Evolutionary conservation across 1,284 basidiomycete species (phyloP), one percentile per base, ranked within the genome.

Genomic region (Cryptococcus hybrid): DNA sequence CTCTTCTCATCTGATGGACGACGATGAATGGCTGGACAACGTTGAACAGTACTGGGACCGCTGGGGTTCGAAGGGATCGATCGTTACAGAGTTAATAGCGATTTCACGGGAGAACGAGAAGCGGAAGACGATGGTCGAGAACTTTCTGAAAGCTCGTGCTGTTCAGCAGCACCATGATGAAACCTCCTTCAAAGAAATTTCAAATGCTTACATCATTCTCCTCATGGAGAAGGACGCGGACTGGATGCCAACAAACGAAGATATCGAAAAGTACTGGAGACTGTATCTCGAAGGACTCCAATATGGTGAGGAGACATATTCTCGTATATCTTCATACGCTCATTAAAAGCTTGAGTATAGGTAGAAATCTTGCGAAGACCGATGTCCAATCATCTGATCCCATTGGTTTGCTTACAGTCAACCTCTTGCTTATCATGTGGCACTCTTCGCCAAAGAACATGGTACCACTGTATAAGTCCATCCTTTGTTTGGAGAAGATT

Each of bases 301-400:
- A 51, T 71, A 73, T 56, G 71, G 70, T 69, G 11, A 55, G 68
- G 7, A 7, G 7, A 11, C 43, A 13, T 13, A 9, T 47, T 58
- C n/a, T 13, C 45, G n/a, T 7, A 40, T 40, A 30, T 49, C 2
- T 12, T 1, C 8, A 8, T 12, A 38, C 34, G 1, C 36, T 42
- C 36, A 37, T 2, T 30, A 42, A 18, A 18, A 24, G 6, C 9
- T 15, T 13, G 7, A 18, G 9, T 12, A 46, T 30, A 70, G 69
- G 71, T 30, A 51, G 54, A 12, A 66, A 67, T 49, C 55, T 74
- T 8, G 67, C 71, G 0, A 65, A 63, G 45, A 74, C 70, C 5
- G 74, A 76, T 51, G 61, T 71, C 34, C 68, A 71, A 55, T 67
- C 68, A 0, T 67, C 72, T 1, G 71, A 76, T 51, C 51, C 62